These are phyloP conservation scores for Kluyveromyces aestuarii DNA, from an alignment of 805 yeast species.

Conservation along the genomic window DNA sequence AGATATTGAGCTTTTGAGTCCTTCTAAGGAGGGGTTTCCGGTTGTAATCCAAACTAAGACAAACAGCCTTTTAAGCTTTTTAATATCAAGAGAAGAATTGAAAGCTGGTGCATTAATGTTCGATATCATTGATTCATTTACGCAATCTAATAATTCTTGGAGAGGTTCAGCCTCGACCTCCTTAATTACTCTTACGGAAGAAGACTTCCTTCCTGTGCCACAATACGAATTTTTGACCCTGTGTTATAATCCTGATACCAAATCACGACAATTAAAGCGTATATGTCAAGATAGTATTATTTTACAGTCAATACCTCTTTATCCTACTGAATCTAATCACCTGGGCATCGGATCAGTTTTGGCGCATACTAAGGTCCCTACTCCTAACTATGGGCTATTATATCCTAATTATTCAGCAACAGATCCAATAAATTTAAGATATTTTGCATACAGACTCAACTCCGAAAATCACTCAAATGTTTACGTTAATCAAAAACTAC, in stretches of 20 bases:
- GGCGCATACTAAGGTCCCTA: constrained; percentile 22
- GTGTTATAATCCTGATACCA: constrained; percentile 13
- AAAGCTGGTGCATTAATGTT: constrained; percentile 8
- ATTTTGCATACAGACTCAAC: constrained; percentile 14
- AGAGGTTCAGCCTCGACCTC: no score
- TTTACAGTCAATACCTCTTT: constrained; percentile 10
- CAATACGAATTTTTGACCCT: constrained; percentile 16
- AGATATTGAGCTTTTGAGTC: not conserved
- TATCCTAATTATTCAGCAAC: constrained; percentile 4
- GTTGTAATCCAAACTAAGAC: not conserved
- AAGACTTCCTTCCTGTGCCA: constrained; percentile 13
- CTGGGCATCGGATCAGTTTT: constrained; percentile 21
- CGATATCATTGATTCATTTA: constrained; percentile 13
- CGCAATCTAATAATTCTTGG: constrained; percentile 13
- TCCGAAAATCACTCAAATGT: not conserved
- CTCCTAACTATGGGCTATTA: constrained; percentile 9
- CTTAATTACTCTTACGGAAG: constrained; percentile 4
- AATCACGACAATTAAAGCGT: constrained; percentile 12
- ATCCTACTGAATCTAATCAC: constrained; percentile 10
- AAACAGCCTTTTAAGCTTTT: not conserved
- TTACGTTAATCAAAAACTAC: not conserved
- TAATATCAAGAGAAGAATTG: not conserved
- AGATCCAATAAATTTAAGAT: constrained; percentile 8
- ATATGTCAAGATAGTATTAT: constrained; percentile 14
- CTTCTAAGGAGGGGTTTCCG: not conserved